Evolutionary conservation across 2,329 filamentous ascomycete genomes (phyloP), one percentile per base, ranked within the genome.

Genomic region (Macrophomina pseudophaseolina): DNA sequence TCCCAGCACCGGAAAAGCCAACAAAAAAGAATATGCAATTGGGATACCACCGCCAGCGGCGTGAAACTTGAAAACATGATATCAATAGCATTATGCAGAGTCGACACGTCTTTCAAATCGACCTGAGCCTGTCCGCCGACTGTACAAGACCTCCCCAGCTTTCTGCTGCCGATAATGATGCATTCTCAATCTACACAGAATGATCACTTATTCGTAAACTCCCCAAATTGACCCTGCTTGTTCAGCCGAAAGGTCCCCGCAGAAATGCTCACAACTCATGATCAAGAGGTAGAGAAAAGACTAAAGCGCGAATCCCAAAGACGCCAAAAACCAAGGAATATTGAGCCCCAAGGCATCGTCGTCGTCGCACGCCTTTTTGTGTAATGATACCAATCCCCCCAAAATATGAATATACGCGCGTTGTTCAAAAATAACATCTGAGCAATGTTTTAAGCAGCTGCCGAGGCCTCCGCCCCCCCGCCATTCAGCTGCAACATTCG

Each of bases 401-500:
- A 23, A 60, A 60, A 62, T 8, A 35, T 14, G 49, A 14, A 46
- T 33, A 33, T 49, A 49, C 7, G 28, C 49, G 38, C 32, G 32
- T n/a, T 38, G 18, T 40, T 33, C 33, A 48, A 4, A 14, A 35
- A 62, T 32, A 6, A n/a, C 58, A 42, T 16, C 28, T 2, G 18
- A 32, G 38, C 33, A 18, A 30, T 48, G 28, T 14, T 14, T 62
- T 12, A 62, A 38, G 30, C 44, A 0, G 28, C 38, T 4, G 18
- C 18, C 3, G 16, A 44, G 42, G 38, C 38, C 14, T 33, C 32
- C 5, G 38, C 51, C 5, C 51, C 7, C 11, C 51, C 46, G 2
- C 64, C 64, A 38, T 18, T 12, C 5, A 62, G 23, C 28, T 11
- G 18, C 16, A 74, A 74, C 72, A 89, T 72, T 33, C 87, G 77